Conservation (phyloP, 805 yeast species). For the Ogataea parapolymorpha region DNA sequence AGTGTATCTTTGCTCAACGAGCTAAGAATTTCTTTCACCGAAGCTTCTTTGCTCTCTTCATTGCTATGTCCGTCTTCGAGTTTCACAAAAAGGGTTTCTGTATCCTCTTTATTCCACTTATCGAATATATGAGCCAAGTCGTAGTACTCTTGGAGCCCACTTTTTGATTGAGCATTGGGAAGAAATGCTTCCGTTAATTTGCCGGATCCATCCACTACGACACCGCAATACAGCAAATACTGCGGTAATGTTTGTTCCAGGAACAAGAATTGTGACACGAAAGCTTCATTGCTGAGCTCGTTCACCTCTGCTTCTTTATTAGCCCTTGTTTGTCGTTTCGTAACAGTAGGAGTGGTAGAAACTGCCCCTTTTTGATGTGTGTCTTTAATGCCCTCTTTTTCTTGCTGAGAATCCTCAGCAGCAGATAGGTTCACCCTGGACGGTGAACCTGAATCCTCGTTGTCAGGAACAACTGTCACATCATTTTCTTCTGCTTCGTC, state of each 20-base stretch:
- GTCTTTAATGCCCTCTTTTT: constrained; percentile 6
- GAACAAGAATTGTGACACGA: constrained; percentile 18
- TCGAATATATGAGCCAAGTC: constrained; percentile 13
- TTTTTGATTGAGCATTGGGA: background rate
- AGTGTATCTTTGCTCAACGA: constrained; percentile 16
- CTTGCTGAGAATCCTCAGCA: background rate
- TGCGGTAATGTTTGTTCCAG: constrained; percentile 18
- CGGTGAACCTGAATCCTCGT: constrained; percentile 3
- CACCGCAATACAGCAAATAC: constrained; percentile 28
- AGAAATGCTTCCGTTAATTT: constrained; percentile 5
- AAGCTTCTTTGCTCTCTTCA: constrained; percentile 17
- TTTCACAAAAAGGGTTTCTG: constrained; percentile 23
- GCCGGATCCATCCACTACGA: constrained; percentile 32
- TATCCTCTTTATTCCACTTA: constrained; percentile 22
- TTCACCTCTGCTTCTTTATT: constrained; percentile 17
- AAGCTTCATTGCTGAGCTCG: constrained; percentile 13
- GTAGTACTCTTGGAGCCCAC: background rate
- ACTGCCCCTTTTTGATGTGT: background rate
- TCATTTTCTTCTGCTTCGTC: constrained; percentile 1
- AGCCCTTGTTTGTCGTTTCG: constrained; percentile 20
- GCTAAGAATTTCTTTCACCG: constrained; percentile 33
- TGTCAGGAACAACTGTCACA: background rate
- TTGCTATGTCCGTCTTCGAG: constrained; percentile 13
- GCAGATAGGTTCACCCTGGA: background rate
- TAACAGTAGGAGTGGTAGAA: constrained; percentile 6